Conservation (phyloP, 371 early-diverging fungal species). For the Conidiobolus incongruus region DNA sequence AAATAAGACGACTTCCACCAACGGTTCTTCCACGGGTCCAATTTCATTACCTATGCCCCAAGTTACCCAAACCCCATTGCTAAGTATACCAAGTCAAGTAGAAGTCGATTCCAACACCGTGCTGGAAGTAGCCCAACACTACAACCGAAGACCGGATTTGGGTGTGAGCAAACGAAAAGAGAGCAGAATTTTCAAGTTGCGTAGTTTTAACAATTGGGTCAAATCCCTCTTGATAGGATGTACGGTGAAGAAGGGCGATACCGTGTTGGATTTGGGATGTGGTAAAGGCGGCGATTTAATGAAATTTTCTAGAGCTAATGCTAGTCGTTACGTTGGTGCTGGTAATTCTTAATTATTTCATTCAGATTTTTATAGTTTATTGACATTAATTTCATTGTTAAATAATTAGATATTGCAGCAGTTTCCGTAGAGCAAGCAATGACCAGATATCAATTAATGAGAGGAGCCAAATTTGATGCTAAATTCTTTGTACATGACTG, state of each 20-base stretch:
- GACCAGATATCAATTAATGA: slow-evolving; percentile 34
- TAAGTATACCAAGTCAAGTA: too few species aligned
- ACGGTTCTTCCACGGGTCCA: too few species aligned
- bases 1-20: too few species aligned
- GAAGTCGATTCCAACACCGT: not conserved
- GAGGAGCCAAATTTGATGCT: slow-evolving; percentile 31
- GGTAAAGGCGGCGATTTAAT: slow-evolving; percentile 98
- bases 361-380: not conserved
- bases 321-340: slow-evolving; percentile 46
- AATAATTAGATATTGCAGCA: slow-evolving; percentile 89
- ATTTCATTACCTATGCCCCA: too few species aligned
- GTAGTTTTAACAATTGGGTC: slow-evolving; percentile 92
- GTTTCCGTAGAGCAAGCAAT: slow-evolving; percentile 80
- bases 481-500: slow-evolving; percentile 64
- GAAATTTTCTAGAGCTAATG: slow-evolving; percentile 66
- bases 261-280: slow-evolving; percentile 87
- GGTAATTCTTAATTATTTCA: slow-evolving; percentile 13
- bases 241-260: slow-evolving; percentile 21
- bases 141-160: slow-evolving; percentile 72
- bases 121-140: slow-evolving; percentile 61
- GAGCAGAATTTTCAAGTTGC: slow-evolving; percentile 63
- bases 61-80: too few species aligned
- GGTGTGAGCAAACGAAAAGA: slow-evolving; percentile 48
- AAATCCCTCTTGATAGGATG: slow-evolving; percentile 67
- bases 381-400: too few species aligned